These are phyloP conservation scores for Extremus antarcticus DNA, from an alignment of 495 filamentous ascomycete genomes.

Conservation along the genomic window DNA sequence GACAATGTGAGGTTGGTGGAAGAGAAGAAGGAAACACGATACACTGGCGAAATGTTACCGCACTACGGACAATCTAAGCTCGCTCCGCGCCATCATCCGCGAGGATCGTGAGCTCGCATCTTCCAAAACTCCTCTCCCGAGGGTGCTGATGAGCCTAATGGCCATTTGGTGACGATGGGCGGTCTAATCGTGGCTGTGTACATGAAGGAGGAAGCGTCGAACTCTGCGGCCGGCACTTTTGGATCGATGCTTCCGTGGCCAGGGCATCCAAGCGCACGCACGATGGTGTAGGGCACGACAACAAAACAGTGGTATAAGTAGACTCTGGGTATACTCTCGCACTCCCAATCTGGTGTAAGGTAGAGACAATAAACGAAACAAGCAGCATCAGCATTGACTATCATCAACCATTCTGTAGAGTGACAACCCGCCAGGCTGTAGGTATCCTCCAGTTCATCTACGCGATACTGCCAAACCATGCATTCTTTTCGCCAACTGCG, in stretches of 20 bases:
- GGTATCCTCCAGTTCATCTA: neutral
- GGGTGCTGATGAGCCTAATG: neutral
- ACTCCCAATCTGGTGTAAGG: neutral
- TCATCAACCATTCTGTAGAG: neutral
- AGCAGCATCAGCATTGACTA: neutral
- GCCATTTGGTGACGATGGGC: neutral
- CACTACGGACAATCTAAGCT: neutral
- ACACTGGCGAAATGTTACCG: neutral
- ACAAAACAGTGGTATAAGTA: no score
- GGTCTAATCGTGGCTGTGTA: neutral
- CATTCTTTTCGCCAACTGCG: neutral
- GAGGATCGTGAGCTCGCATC: neutral
- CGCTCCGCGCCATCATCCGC: neutral
- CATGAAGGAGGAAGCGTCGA: neutral
- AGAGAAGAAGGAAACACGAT: neutral
- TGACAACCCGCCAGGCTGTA: neutral
- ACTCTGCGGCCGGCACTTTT: neutral
- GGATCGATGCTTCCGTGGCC: neutral
- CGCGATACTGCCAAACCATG: neutral
- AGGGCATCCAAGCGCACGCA: neutral
- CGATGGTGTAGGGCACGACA: no score
- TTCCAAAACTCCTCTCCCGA: neutral
- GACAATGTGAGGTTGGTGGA: no score
- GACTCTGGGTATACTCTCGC: neutral
- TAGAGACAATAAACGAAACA: neutral